Percentiles rank a stretch among this genome's conserved stretches.
phyloP scores from a whole-genome alignment of 148 eudicot species.

The Spergularia bocconei region DNA sequence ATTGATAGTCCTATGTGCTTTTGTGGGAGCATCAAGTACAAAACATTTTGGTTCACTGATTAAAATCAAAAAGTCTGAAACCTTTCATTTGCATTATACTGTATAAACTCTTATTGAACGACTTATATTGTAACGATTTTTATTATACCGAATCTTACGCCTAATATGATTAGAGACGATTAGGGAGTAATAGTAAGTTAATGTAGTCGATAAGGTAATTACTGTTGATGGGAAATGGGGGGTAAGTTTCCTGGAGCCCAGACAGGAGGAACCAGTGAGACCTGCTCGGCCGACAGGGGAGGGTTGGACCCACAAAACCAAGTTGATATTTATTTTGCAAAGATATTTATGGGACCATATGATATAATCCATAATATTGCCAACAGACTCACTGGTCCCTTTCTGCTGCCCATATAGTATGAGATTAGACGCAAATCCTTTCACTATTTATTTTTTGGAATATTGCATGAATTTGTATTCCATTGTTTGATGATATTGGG shows the following conservation, averaged over 20 bases:
- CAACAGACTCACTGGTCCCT: constrained; percentile 9
- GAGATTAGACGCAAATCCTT: background rate
- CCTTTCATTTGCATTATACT: too few species aligned
- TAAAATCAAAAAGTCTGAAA: too few species aligned
- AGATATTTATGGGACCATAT: background rate
- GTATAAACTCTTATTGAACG: too few species aligned
- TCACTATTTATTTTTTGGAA: background rate
- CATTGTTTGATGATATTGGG: background rate
- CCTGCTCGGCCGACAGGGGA: constrained; percentile 31
- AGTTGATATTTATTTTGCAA: background rate
- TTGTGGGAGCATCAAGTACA: too few species aligned
- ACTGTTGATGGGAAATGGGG: background rate
- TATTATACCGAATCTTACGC: background rate
- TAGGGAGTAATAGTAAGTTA: background rate
- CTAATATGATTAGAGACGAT: background rate
- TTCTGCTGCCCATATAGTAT: background rate
- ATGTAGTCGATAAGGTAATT: background rate
- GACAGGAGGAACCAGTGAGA: constrained; percentile 33
- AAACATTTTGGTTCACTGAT: too few species aligned
- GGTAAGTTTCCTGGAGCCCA: constrained; percentile 25
- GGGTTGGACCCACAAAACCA: background rate
- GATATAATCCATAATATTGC: background rate
- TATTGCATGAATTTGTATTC: background rate
- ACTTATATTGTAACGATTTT: too few species aligned
- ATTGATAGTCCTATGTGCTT: too few species aligned